Percentiles rank a stretch among this genome's conserved stretches.
Evolutionary conservation across 108 stramenopile species (phyloP).

Genomic region (Cylindrotheca closterium): DNA sequence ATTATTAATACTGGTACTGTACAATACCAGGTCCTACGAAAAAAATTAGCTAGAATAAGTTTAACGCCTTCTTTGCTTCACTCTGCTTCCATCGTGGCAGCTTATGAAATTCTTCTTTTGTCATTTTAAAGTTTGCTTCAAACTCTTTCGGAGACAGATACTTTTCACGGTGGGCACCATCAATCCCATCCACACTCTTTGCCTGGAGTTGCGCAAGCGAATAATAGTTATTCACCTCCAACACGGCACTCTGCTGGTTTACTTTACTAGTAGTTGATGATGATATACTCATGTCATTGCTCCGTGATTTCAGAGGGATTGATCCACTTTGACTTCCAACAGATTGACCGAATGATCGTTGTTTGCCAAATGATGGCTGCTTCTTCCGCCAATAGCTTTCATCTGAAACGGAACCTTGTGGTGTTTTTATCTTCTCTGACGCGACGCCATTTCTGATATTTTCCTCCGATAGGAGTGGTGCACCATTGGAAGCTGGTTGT

Average conservation of each 20-base stretch:
- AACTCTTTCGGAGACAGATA: constrained; percentile 31
- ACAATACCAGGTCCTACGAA: neutral
- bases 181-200: constrained; percentile 10
- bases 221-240: constrained; percentile 3
- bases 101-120: constrained; percentile 30
- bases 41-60: neutral
- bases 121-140: constrained; percentile 17
- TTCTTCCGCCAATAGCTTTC: too few species aligned
- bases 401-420: too few species aligned
- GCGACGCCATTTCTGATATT: neutral
- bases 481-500: neutral
- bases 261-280: neutral
- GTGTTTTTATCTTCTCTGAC: too few species aligned
- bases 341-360: neutral
- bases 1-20: too few species aligned
- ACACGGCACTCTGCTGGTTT: neutral
- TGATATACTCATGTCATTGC: too few species aligned
- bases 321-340: neutral
- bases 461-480: neutral
- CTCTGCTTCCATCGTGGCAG: constrained; percentile 35
- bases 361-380: neutral
- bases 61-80: neutral
- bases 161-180: constrained; percentile 25
- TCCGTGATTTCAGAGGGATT: neutral
- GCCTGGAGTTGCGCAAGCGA: neutral